These are phyloP conservation scores for Phytophthora melonis DNA, from an alignment of 352 stramenopile species.

Conservation along the genomic window DNA sequence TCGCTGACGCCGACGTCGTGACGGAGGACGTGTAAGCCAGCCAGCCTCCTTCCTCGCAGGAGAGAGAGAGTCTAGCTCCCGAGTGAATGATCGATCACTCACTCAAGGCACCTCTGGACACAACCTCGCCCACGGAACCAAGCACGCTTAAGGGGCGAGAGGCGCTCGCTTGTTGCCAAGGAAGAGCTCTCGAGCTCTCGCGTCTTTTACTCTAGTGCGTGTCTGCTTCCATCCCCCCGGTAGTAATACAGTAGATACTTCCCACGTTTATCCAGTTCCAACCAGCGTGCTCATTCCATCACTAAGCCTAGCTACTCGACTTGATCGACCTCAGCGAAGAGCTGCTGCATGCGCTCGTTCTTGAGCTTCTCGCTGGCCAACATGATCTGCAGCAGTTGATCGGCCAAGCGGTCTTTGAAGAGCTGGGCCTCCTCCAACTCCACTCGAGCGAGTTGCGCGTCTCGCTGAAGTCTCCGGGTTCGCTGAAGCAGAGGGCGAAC, in stretches of 20 bases:
- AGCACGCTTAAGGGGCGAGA: conserved; percentile 30
- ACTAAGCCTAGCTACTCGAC: conserved; percentile 5
- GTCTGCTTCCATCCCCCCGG: conserved; percentile 36
- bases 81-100: conserved; percentile 3
- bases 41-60: conserved; percentile 4
- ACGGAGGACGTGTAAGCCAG: conserved; percentile 49
- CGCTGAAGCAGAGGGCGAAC: conserved; percentile 46
- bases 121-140: conserved; percentile 35
- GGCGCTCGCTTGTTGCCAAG: conserved; percentile 29
- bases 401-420: conserved; percentile 79
- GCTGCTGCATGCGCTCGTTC: conserved; percentile 76
- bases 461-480: conserved; percentile 48
- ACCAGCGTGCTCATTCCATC: conserved; percentile 11
- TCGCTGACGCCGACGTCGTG: conserved; percentile 53
- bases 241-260: conserved; percentile 59
- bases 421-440: conserved; percentile 75
- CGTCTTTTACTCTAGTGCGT: conserved; percentile 36
- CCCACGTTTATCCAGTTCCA: conserved; percentile 29
- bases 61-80: conserved; percentile 19
- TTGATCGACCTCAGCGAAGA: conserved; percentile 74
- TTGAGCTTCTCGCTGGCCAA: conserved; percentile 71
- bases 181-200: conserved; percentile 28
- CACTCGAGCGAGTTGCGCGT: conserved; percentile 67
- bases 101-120: conserved; percentile 19
- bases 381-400: conserved; percentile 85